Evolutionary conservation across 768 basidiomycete genomes (phyloP).

Genomic region (Podaxis sp.): DNA sequence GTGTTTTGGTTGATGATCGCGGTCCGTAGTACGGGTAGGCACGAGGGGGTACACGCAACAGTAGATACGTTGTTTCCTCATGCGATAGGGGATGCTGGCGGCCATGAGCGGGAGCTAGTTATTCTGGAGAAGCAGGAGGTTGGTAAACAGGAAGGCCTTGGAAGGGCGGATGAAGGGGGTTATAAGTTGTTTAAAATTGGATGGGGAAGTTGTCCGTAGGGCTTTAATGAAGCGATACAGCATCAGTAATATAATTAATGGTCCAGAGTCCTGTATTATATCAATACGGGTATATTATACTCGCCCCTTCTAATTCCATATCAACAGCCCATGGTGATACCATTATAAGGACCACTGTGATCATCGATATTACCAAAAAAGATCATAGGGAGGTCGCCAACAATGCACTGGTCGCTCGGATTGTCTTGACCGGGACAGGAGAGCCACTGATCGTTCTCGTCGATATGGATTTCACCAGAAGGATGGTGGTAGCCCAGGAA

Average conservation of each 20-base stretch:
- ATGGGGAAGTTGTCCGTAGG: constrained; percentile 40
- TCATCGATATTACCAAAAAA: constrained; percentile 4
- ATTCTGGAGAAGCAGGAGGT: constrained; percentile 49
- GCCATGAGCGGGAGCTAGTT: constrained; percentile 30
- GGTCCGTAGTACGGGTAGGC: constrained; percentile 60
- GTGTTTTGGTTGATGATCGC: constrained; percentile 77
- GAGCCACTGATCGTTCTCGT: constrained; percentile 26
- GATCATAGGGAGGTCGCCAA: constrained; percentile 20
- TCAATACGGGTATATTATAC: not conserved
- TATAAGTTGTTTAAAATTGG: constrained; percentile 72
- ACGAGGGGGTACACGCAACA: constrained; percentile 53
- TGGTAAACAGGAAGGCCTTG: constrained; percentile 50
- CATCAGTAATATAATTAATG: not conserved
- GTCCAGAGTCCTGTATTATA: not conserved
- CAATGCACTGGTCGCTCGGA: constrained; percentile 20
- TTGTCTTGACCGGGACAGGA: constrained; percentile 27
- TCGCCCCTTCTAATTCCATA: not conserved
- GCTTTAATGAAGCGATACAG: not conserved
- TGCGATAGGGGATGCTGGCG: constrained; percentile 16
- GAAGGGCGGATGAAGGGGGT: constrained; percentile 66
- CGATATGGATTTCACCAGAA: constrained; percentile 41
- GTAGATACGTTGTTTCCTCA: constrained; percentile 53
- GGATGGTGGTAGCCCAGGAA: constrained; percentile 41
- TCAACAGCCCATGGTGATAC: constrained; percentile 11
- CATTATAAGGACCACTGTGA: constrained; percentile 15